Evolutionary conservation across 257 asterid species (phyloP).

Genomic region (Solanum sitiens): DNA sequence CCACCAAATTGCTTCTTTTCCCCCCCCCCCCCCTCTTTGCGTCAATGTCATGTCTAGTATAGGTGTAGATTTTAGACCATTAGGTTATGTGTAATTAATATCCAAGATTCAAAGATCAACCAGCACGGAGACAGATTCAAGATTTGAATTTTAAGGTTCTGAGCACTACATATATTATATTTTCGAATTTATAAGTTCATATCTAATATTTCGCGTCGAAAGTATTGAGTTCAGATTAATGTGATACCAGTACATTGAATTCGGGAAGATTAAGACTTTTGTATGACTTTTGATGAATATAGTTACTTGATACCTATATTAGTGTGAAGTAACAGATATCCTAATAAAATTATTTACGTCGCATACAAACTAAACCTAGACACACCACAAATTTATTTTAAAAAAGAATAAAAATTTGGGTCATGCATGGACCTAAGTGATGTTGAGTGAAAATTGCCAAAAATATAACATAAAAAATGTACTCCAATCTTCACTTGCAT

Average conservation of each 20-base stretch:
- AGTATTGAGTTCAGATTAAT: neutral
- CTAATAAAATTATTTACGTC: neutral
- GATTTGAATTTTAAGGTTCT: neutral
- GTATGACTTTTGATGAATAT: accelerated
- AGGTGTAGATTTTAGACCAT: neutral
- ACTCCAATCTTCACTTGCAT: neutral
- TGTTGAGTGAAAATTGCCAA: neutral
- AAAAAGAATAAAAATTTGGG: neutral
- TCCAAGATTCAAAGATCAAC: neutral
- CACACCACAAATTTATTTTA: neutral
- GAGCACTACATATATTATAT: neutral
- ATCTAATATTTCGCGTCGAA: neutral
- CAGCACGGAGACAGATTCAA: neutral
- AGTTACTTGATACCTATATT: neutral
- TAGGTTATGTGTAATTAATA: neutral
- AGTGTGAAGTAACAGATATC: neutral
- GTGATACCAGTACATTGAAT: neutral
- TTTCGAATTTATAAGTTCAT: neutral
- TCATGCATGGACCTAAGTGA: neutral
- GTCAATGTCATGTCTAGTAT: neutral
- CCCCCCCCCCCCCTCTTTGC: neutral
- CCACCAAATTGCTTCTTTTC: neutral
- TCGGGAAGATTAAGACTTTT: neutral
- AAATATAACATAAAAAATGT: neutral
- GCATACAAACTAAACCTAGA: neutral